phyloP scores from a whole-genome alignment of 345 rosid genomes.

The Kernera saxatilis region DNA sequence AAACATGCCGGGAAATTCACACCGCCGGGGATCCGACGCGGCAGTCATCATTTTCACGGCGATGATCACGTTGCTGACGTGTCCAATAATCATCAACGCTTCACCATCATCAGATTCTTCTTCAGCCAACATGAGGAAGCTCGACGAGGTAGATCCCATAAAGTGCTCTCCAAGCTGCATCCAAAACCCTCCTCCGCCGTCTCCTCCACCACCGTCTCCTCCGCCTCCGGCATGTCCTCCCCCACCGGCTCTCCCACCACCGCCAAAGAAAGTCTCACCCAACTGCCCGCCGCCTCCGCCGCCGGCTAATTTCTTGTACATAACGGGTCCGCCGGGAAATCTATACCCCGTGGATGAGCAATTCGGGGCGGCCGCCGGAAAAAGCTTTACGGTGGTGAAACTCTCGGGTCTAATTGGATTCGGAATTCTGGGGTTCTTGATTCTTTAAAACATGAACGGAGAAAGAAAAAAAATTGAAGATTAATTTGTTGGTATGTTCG shows the following conservation, averaged over 20 bases:
- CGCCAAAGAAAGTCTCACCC: constrained; percentile 40
- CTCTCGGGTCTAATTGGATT: constrained; percentile 32
- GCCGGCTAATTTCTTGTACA: constrained; percentile 40
- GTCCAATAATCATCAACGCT: constrained; percentile 17
- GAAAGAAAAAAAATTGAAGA: not conserved
- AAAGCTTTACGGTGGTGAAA: constrained; percentile 19
- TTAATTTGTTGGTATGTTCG: constrained; percentile 23
- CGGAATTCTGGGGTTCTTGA: constrained; percentile 34
- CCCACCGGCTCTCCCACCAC: constrained; percentile 42
- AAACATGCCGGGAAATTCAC: constrained; percentile 11
- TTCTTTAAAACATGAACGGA: constrained; percentile 24
- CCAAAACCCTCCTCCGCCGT: constrained; percentile 51
- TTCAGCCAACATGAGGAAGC: constrained; percentile 14
- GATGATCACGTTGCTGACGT: constrained; percentile 24
- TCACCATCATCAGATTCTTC: constrained; percentile 17
- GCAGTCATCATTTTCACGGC: constrained; percentile 11
- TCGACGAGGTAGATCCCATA: constrained; percentile 31
- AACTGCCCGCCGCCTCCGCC: constrained; percentile 62
- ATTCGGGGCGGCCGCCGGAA: constrained; percentile 29
- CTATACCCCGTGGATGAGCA: constrained; percentile 47
- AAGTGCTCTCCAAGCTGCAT: constrained; percentile 52
- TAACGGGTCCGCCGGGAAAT: constrained; percentile 60
- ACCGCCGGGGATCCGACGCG: constrained; percentile 3
- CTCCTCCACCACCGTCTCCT: constrained; percentile 38
- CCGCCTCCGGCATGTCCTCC: constrained; percentile 38